Evolutionary conservation across 129 eudicot genomes (phyloP).

Genomic region (Arctium minus): DNA sequence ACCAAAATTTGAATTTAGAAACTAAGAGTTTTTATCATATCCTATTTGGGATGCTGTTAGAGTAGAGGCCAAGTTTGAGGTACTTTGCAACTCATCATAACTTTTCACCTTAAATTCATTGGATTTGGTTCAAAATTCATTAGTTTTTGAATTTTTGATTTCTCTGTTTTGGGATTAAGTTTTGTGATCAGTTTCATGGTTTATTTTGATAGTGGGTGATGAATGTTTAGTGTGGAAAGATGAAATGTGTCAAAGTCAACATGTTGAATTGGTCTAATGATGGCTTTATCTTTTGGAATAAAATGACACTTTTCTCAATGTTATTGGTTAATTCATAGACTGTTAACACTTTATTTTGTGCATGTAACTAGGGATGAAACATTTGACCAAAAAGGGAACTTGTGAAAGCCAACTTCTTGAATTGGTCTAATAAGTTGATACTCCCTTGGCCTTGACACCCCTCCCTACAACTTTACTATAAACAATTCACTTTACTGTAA

Average conservation of each 20-base stretch:
- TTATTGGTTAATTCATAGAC: background rate
- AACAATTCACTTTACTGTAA: background rate
- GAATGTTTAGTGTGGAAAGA: background rate
- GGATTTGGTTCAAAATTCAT: background rate
- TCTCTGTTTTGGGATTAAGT: background rate
- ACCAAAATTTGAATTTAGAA: background rate
- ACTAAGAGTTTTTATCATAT: background rate
- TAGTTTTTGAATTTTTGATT: background rate
- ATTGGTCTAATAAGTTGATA: conserved; percentile 13
- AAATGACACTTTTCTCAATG: background rate
- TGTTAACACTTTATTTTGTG: background rate
- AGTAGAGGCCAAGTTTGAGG: conserved; percentile 62
- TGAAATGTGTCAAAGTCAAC: conserved; percentile 1
- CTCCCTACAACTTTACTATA: background rate
- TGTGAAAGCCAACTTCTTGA: conserved; percentile 17
- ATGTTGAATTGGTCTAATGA: background rate
- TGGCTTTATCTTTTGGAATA: conserved; percentile 5
- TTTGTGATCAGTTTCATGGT: background rate
- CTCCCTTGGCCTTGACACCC: background rate
- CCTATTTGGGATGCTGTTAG: conserved; percentile 65
- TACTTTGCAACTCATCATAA: background rate
- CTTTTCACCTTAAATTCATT: background rate
- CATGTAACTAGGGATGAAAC: conserved; percentile 13
- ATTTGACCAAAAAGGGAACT: conserved; percentile 10
- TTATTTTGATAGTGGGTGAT: conserved; percentile 11